Percentiles rank a stretch among this genome's conserved stretches.
phyloP scores from a whole-genome alignment of 1,284 basidiomycete genomes.

The Meira nashicola region DNA sequence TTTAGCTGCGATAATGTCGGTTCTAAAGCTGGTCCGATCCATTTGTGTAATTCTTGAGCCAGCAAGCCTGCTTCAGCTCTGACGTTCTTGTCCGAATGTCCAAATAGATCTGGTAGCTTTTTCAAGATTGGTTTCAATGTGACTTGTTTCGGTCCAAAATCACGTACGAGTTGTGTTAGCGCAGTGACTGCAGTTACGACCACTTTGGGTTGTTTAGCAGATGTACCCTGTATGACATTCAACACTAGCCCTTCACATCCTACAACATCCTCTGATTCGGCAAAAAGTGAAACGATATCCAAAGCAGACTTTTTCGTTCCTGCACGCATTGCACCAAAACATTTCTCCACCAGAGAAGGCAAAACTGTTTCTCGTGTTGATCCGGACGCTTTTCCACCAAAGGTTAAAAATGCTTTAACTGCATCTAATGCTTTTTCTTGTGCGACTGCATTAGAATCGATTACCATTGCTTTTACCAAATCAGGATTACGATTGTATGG shows the following conservation, averaged over 20 bases:
- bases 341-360: slow-evolving; percentile 90
- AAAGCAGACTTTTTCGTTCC: slow-evolving; percentile 86
- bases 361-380: slow-evolving; percentile 70
- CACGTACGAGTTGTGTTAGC: slow-evolving; percentile 69
- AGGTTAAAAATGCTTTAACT: slow-evolving; percentile 72
- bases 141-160: slow-evolving; percentile 74
- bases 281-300: slow-evolving; percentile 81
- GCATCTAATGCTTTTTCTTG: slow-evolving; percentile 92
- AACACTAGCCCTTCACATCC: slow-evolving; percentile 77
- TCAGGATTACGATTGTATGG: slow-evolving; percentile 72
- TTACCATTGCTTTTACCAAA: slow-evolving; percentile 43
- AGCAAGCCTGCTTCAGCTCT: slow-evolving; percentile 82
- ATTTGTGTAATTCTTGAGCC: slow-evolving; percentile 74
- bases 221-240: slow-evolving; percentile 76
- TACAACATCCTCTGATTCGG: slow-evolving; percentile 77
- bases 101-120: slow-evolving; percentile 84
- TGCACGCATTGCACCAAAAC: slow-evolving; percentile 75
- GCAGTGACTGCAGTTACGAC: slow-evolving; percentile 76
- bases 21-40: slow-evolving; percentile 80
- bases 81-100: slow-evolving; percentile 91
- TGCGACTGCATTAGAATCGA: slow-evolving; percentile 88
- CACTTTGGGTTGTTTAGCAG: slow-evolving; percentile 89
- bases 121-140: slow-evolving; percentile 76
- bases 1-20: slow-evolving; percentile 87
- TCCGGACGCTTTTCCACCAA: slow-evolving; percentile 75